A percentile compares a stretch with the other conserved stretches of the same genome.
phyloP scores from a whole-genome alignment of 1,139 yeast species.

The Hanseniaspora sp. region DNA sequence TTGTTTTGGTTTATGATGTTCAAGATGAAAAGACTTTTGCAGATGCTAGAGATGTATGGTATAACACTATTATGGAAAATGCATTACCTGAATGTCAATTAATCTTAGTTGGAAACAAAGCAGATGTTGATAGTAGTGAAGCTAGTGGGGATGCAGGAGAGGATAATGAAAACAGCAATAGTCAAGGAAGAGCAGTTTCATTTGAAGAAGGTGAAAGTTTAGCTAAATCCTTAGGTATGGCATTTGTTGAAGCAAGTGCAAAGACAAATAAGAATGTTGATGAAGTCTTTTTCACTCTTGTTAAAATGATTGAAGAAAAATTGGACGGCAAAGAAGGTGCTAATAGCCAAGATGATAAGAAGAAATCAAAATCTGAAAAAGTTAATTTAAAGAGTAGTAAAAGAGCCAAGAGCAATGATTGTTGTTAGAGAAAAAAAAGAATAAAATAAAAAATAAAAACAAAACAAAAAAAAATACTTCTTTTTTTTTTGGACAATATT shows the following conservation, averaged over 20 bases:
- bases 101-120: conserved; percentile 88
- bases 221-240: conserved; percentile 79
- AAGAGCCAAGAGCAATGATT: conserved; percentile 13
- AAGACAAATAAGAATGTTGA: conserved; percentile 88
- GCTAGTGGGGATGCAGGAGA: neutral
- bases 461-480: too few relatives aligned
- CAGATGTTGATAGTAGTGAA: conserved; percentile 45
- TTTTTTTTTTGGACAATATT: too few relatives aligned
- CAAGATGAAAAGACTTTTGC: conserved; percentile 90
- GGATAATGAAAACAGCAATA: neutral
- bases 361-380: conserved; percentile 10
- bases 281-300: conserved; percentile 79
- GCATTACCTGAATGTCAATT: conserved; percentile 93
- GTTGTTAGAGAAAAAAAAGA: conserved; percentile 4
- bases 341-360: conserved; percentile 21
- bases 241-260: conserved; percentile 92
- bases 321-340: conserved; percentile 32
- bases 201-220: conserved; percentile 81
- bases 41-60: conserved; percentile 68
- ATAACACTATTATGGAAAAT: conserved; percentile 86
- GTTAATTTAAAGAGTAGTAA: conserved; percentile 12
- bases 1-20: conserved; percentile 88
- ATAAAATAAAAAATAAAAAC: neutral
- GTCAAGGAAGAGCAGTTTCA: conserved; percentile 57
- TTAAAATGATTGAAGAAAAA: conserved; percentile 77